Base-by-base conservation (phyloP, 768 basidiomycete species). In the Mycena chlorophos region DNA sequence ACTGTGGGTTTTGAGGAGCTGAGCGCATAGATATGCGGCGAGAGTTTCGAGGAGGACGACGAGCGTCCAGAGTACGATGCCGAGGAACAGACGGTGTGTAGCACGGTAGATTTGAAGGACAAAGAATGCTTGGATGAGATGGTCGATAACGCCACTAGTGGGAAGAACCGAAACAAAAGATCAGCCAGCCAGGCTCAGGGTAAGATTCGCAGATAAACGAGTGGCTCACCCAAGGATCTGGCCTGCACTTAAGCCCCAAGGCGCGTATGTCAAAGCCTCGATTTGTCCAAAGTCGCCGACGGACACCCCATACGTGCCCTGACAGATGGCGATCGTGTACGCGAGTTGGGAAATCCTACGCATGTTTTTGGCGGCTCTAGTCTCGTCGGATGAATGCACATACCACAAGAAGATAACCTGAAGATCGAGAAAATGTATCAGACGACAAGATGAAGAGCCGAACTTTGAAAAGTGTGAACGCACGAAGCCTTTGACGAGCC, bases 81-180 rank as follows among this genome's bases (percentile, higher is more conserved):
- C 49, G 3, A 60, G 3, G 17, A 37, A 56, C 31, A 56, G 39
- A 8, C 28, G 27, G 3, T 49, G 37, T 1, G 58, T 60, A 38
- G 37, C 55, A n/a, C 23, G 52, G 42, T 56, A 60, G 27, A 60
- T 60, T 17, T 52, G 52, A 14, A 52, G 29, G 14, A 60, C 58
- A 27, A 60, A 56, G 34, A 60, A 56, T 1, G 58, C 51, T 8
- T 26, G 12, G 47, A 49, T 16, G 27, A 19, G n/a, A n/a, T n/a
- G n/a, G n/a, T n/a, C n/a, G n/a, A n/a, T n/a, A n/a, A n/a, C n/a
- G n/a, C n/a, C n/a, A n/a, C n/a, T n/a, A n/a, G n/a, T n/a, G n/a
- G n/a, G n/a, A n/a, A n/a, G n/a, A n/a, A n/a, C n/a, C n/a, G n/a
- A n/a, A n/a, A n/a, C n/a, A n/a, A n/a, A n/a, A n/a, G n/a, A n/a